A percentile compares a stretch with the other conserved stretches of the same genome.
phyloP scores from a whole-genome alignment of 106 monocot genomes.

The Dioscorea zingiberensis region DNA sequence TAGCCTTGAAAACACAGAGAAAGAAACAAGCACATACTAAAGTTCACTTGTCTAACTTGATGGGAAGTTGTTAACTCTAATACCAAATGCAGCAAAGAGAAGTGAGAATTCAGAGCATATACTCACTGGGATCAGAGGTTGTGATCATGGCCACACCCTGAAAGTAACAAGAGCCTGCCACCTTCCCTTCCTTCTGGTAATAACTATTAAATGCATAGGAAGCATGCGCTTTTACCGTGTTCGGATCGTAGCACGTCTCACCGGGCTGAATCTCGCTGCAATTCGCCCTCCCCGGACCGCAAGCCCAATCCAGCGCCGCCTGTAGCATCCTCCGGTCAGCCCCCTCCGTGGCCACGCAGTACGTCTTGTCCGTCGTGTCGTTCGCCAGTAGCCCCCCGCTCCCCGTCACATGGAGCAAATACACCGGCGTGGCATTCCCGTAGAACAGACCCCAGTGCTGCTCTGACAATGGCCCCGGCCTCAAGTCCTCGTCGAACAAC shows the following conservation, averaged over 20 bases:
- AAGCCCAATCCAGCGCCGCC: constrained; percentile 96
- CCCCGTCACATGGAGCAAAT: constrained; percentile 68
- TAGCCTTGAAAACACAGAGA: too few species aligned
- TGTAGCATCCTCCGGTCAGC: constrained; percentile 51
- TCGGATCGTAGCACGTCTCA: constrained; percentile 67
- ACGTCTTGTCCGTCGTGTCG: constrained; percentile 74
- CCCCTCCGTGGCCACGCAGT: constrained; percentile 66
- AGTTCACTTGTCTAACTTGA: neutral
- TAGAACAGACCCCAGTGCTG: constrained; percentile 86
- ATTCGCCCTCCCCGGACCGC: constrained; percentile 79
- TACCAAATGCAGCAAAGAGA: neutral
- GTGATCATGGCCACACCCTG: constrained; percentile 92
- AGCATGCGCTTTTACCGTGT: constrained; percentile 61
- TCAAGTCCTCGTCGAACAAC: constrained; percentile 84
- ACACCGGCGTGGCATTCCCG: constrained; percentile 67
- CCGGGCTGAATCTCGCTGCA: constrained; percentile 89
- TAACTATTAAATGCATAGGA: constrained; percentile 93
- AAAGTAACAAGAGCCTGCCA: constrained; percentile 72
- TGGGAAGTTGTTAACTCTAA: neutral
- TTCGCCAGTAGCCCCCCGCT: constrained; percentile 79
- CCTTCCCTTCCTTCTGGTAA: constrained; percentile 75
- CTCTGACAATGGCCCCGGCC: constrained; percentile 65
- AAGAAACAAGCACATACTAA: neutral
- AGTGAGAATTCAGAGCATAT: too few species aligned
- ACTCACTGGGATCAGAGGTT: constrained; percentile 94